A percentile compares a stretch with the other conserved stretches of the same genome.
These are phyloP conservation scores for Chlorella sp. DNA, from an alignment of 139 green algal genomes.

Conservation along the genomic window DNA sequence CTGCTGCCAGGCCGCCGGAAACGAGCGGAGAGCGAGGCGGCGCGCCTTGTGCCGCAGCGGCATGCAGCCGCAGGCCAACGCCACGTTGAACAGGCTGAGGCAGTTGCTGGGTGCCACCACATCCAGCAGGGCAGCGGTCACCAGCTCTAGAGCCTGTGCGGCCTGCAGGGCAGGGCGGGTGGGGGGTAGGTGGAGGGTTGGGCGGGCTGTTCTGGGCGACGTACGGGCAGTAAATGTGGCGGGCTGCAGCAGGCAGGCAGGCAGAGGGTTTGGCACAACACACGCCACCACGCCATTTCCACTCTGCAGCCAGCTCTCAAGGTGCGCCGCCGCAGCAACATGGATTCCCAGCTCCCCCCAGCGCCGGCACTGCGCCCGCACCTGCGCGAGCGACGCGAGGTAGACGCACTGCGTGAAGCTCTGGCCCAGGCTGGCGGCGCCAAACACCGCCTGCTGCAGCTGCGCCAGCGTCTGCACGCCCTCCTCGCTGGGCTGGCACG, in stretches of 20 bases:
- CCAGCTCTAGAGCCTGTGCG: neutral
- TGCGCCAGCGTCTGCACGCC: slow-evolving; percentile 4
- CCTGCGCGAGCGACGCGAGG: slow-evolving; percentile 12
- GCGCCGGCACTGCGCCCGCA: neutral
- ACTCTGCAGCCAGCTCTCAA: no score
- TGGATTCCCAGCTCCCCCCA: neutral
- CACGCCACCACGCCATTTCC: neutral
- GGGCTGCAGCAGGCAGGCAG: neutral
- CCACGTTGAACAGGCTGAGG: slow-evolving; percentile 27
- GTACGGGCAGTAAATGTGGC: neutral
- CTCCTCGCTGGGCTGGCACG: slow-evolving; percentile 1
- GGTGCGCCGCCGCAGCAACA: no score
- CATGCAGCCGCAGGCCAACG: slow-evolving; percentile 8
- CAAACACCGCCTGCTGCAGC: slow-evolving; percentile 33
- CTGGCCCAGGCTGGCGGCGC: neutral
- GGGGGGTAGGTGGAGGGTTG: neutral
- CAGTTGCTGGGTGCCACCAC: slow-evolving; percentile 19
- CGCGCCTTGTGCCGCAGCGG: slow-evolving; percentile 1
- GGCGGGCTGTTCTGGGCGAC: neutral
- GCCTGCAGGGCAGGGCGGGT: slow-evolving; percentile 9
- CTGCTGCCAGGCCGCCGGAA: neutral
- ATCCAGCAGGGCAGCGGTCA: slow-evolving; percentile 32
- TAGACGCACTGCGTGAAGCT: slow-evolving; percentile 5
- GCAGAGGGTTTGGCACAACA: neutral
- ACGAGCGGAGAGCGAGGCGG: neutral